Percentiles rank a stretch among this genome's conserved stretches.
phyloP scores from a whole-genome alignment of 352 stramenopile species.

The Pythium myriotylum region DNA sequence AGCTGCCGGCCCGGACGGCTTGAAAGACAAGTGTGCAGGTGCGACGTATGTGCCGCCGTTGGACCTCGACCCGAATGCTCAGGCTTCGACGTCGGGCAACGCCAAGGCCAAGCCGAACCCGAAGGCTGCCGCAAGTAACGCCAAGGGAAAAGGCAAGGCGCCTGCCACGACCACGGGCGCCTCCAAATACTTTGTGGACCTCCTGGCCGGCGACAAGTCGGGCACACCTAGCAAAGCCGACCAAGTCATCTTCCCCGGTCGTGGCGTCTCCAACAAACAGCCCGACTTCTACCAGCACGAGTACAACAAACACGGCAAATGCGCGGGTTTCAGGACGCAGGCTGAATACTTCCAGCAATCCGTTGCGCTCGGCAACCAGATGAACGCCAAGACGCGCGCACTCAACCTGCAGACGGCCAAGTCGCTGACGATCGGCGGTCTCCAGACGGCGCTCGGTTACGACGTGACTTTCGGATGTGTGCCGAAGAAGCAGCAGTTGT shows the following conservation, averaged over 20 bases:
- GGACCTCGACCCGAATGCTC: neutral
- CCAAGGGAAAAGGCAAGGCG: neutral
- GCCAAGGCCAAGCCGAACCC: neutral
- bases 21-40: neutral
- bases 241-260: neutral
- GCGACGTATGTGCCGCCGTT: neutral
- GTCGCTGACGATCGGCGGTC: neutral
- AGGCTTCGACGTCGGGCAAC: neutral
- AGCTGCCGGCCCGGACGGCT: neutral
- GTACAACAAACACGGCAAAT: constrained; percentile 10
- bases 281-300: constrained; percentile 7
- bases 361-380: neutral
- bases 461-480: too few species aligned
- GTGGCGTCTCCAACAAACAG: constrained; percentile 3
- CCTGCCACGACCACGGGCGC: too few species aligned
- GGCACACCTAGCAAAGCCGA: neutral
- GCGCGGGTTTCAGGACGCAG: constrained; percentile 1
- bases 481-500: neutral
- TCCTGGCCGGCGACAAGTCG: neutral
- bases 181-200: neutral
- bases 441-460: too few species aligned
- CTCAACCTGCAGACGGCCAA: neutral
- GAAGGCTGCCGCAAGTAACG: neutral
- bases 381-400: neutral
- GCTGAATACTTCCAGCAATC: neutral